These are phyloP conservation scores for Mrakia gelida DNA, from an alignment of 768 basidiomycete genomes.

Conservation along the genomic window DNA sequence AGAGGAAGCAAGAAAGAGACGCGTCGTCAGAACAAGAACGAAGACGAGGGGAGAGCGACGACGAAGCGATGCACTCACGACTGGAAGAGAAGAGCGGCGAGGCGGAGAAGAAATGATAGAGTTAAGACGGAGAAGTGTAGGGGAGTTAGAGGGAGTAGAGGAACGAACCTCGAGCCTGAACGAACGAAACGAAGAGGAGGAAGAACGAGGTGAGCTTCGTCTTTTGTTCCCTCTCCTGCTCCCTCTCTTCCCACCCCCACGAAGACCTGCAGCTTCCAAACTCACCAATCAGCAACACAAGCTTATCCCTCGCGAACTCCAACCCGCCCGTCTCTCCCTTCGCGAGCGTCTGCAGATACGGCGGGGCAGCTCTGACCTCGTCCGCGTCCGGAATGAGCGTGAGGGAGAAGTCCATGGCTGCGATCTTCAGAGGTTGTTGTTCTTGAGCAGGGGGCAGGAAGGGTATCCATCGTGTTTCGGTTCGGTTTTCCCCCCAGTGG, in stretches of 20 bases:
- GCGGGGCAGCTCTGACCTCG: neutral
- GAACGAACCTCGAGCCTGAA: neutral
- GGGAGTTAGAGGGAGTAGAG: neutral
- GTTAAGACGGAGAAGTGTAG: no score
- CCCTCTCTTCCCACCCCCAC: no score
- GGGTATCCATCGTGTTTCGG: neutral
- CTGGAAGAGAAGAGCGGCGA: neutral
- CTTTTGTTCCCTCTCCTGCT: neutral
- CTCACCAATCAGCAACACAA: neutral
- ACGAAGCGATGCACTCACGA: neutral
- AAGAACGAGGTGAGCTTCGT: neutral
- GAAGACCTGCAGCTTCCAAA: neutral
- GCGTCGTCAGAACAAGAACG: neutral
- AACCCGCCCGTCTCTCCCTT: neutral
- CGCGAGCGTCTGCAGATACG: neutral
- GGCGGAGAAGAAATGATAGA: no score
- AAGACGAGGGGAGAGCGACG: no score
- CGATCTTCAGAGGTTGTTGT: neutral
- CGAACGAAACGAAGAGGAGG: neutral
- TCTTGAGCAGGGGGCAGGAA: neutral
- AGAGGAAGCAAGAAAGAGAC: neutral
- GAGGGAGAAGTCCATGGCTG: neutral
- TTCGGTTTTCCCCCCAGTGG: neutral
- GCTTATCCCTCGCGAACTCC: neutral
- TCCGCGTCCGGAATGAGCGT: neutral